Percentiles rank a stretch among this genome's conserved stretches.
phyloP scores from a whole-genome alignment of 306 rosid species.

The Sechiopsis laciniata region DNA sequence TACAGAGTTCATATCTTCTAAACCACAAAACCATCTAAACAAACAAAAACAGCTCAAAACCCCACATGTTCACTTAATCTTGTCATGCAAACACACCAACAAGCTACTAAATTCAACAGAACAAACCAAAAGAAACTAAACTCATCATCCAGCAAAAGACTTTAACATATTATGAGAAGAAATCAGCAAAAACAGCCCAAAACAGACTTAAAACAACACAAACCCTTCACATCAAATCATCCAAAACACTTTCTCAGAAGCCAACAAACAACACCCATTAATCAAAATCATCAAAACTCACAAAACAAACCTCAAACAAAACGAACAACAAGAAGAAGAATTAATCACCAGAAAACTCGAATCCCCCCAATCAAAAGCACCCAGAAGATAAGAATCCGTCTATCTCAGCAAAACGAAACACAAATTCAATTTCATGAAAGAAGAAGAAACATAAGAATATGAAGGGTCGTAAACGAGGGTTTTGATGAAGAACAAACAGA shows the following conservation, averaged over 20 bases:
- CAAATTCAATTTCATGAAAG: not conserved
- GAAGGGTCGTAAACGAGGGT: constrained; percentile 14
- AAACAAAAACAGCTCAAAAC: not conserved
- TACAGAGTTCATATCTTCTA: not conserved
- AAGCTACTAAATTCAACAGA: constrained; percentile 4
- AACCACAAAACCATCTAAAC: not conserved
- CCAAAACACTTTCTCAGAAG: too few relatives aligned
- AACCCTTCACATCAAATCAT: not conserved
- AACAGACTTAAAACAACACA: not conserved
- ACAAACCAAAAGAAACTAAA: not conserved
- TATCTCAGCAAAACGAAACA: not conserved
- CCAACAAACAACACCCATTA: too few relatives aligned
- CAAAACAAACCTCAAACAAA: not conserved
- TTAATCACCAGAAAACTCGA: constrained; percentile 27
- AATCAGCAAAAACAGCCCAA: not conserved
- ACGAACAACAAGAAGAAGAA: not conserved
- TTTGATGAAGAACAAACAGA: constrained; percentile 21
- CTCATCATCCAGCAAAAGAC: constrained; percentile 4
- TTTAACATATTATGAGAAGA: not conserved
- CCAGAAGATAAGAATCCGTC: constrained; percentile 22
- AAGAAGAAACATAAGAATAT: not conserved
- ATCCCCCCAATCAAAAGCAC: not conserved
- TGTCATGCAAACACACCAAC: not conserved
- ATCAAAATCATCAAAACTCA: not conserved
- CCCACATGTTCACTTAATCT: not conserved